Percentiles rank a stretch among this genome's conserved stretches.
Evolutionary conservation across 805 yeast genomes (phyloP).

Genomic region (Kluyveromyces nonfermentans): DNA sequence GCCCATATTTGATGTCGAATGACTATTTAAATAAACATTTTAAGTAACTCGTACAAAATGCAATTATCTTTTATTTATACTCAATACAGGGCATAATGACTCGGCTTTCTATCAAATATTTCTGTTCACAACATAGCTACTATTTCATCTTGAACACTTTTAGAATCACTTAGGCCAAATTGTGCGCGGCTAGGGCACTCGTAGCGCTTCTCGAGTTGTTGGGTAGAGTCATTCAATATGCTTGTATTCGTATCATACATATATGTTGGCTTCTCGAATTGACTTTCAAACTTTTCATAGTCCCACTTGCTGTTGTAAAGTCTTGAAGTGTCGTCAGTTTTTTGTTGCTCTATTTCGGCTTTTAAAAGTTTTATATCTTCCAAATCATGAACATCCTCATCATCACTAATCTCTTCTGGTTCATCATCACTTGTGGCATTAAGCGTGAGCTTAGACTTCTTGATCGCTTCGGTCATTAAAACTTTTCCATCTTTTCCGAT

Average conservation of each 20-base stretch:
- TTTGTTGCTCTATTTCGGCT: conserved; percentile 13
- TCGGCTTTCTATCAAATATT: not conserved
- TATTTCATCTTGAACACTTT: conserved; percentile 22
- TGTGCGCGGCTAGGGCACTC: conserved; percentile 19
- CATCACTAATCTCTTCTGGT: conserved; percentile 30
- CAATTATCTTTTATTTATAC: not conserved
- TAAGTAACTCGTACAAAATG: not conserved
- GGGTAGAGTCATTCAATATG: not conserved
- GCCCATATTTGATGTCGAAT: conserved; percentile 41
- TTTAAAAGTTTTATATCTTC: conserved; percentile 21
- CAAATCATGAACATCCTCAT: conserved; percentile 28
- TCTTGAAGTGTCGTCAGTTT: conserved; percentile 10
- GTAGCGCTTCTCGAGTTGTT: not conserved
- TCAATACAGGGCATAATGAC: not conserved
- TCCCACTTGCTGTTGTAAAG: conserved; percentile 47
- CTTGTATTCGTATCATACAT: conserved; percentile 7
- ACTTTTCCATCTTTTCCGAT: conserved; percentile 74
- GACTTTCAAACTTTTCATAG: conserved; percentile 40
- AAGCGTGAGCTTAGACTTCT: conserved; percentile 15
- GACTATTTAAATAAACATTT: conserved; percentile 1
- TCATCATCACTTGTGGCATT: conserved; percentile 26
- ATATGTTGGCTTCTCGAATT: conserved; percentile 49
- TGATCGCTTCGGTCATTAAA: conserved; percentile 40
- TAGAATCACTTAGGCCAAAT: conserved; percentile 12
- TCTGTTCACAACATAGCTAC: conserved; percentile 17